phyloP scores from a whole-genome alignment of 1,284 basidiomycete genomes.

The Tilletiopsis washingtonensis region DNA sequence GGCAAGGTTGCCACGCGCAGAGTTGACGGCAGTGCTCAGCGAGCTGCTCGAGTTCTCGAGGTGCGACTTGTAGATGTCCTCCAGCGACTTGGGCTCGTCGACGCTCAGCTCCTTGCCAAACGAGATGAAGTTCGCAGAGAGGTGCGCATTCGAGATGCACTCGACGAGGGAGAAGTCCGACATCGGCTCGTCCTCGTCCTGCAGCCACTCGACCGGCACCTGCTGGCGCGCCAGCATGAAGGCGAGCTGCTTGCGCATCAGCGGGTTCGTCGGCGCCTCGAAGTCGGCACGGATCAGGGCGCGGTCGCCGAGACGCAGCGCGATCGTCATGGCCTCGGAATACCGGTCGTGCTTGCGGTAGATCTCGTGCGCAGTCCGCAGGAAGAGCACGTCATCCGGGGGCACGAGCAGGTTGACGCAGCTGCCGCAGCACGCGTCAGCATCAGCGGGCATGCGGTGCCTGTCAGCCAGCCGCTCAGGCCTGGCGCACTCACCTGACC shows the following conservation, averaged over 20 bases:
- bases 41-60: conserved; percentile 60
- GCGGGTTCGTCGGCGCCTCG: conserved; percentile 35
- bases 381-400: conserved; percentile 85
- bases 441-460: background rate
- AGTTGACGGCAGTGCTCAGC: conserved; percentile 62
- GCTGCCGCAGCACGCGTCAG: conserved; percentile 5
- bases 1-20: conserved; percentile 86
- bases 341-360: conserved; percentile 82
- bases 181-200: conserved; percentile 53
- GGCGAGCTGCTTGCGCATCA: conserved; percentile 91
- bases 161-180: conserved; percentile 54
- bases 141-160: conserved; percentile 67
- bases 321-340: conserved; percentile 81
- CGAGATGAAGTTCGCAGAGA: conserved; percentile 66
- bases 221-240: conserved; percentile 88
- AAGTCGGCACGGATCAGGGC: conserved; percentile 58
- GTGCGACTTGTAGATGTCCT: conserved; percentile 97
- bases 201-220: conserved; percentile 83
- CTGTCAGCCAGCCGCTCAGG: background rate
- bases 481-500: conserved; percentile 62
- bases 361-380: conserved; percentile 80
- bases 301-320: conserved; percentile 76
- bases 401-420: conserved; percentile 86
- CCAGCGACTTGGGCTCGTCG: conserved; percentile 77
- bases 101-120: conserved; percentile 95